phyloP scores from a whole-genome alignment of 805 yeast species.

The Pichia nanzhaoensis region DNA sequence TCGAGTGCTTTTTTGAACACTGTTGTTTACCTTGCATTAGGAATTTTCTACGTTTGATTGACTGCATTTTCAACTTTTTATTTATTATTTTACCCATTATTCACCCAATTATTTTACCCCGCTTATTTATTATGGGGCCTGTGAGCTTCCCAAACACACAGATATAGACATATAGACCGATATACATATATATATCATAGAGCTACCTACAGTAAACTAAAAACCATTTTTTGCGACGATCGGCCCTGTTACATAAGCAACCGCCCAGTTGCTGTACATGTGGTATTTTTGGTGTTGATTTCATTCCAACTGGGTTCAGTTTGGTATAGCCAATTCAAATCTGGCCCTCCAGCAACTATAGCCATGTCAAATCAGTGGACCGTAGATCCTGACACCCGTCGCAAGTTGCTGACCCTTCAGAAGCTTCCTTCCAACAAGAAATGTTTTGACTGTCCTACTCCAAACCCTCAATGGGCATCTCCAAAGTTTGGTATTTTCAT shows the following conservation, averaged over 20 bases:
- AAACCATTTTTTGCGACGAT: no score
- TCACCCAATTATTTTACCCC: neutral
- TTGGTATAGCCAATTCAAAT: no score
- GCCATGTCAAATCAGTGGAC: slow-evolving; percentile 63
- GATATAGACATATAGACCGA: no score
- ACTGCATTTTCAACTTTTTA: neutral
- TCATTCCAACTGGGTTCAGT: no score
- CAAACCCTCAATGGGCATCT: slow-evolving; percentile 99
- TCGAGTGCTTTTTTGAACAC: neutral
- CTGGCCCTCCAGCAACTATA: neutral
- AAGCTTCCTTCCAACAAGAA: slow-evolving; percentile 76
- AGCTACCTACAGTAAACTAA: no score
- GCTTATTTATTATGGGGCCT: no score
- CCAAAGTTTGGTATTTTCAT: slow-evolving; percentile 97
- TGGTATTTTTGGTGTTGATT: no score
- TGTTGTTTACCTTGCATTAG: neutral
- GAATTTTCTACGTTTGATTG: slow-evolving; percentile 1
- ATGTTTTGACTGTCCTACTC: slow-evolving; percentile 92
- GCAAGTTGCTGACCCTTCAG: slow-evolving; percentile 70
- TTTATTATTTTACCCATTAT: neutral
- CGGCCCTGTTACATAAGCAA: no score
- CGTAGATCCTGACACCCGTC: slow-evolving; percentile 88
- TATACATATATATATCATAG: no score
- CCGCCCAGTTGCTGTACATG: no score
- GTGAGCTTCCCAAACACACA: no score